Percentiles rank a stretch among this genome's conserved stretches.
Conservation (phyloP, 768 basidiomycete genomes). For the Leccinum uliginosum region DNA sequence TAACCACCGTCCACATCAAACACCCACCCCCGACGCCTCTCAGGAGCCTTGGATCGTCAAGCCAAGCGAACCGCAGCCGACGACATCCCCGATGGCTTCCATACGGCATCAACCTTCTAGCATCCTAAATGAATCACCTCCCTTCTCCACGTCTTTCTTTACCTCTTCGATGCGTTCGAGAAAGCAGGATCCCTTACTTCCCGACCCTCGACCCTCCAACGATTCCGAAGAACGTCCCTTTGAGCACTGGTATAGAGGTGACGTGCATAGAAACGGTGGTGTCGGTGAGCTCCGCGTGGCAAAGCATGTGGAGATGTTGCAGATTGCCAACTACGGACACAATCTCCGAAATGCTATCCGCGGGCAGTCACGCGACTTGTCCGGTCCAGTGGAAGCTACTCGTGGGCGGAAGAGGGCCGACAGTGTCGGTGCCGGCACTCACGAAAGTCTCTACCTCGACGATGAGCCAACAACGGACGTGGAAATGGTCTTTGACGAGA, state of each 20-base stretch:
- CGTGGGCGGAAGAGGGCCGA: slow-evolving; percentile 57
- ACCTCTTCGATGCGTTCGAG: slow-evolving; percentile 41
- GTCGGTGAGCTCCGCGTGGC: slow-evolving; percentile 79
- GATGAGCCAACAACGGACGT: slow-evolving; percentile 45
- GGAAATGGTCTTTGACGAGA: slow-evolving; percentile 68
- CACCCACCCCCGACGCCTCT: slow-evolving; percentile 26
- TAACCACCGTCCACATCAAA: slow-evolving; percentile 20
- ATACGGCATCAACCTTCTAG: slow-evolving; percentile 40
- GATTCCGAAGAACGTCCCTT: slow-evolving; percentile 82
- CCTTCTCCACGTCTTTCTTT: slow-evolving; percentile 46
- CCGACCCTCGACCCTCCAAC: slow-evolving; percentile 51
- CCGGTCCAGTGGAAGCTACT: slow-evolving; percentile 20
- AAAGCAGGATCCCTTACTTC: slow-evolving; percentile 28
- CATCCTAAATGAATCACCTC: slow-evolving; percentile 61
- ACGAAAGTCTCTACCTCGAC: slow-evolving; percentile 68
- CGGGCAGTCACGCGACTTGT: slow-evolving; percentile 24
- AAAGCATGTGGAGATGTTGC: slow-evolving; percentile 76
- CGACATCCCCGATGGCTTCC: slow-evolving; percentile 31
- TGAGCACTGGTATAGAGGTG: slow-evolving; percentile 89
- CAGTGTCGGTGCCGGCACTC: slow-evolving; percentile 52
- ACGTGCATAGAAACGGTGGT: slow-evolving; percentile 83
- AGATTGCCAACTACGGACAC: slow-evolving; percentile 84
- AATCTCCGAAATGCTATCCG: slow-evolving; percentile 35
- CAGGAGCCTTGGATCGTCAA: slow-evolving; percentile 29
- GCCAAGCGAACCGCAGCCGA: slow-evolving; percentile 27